These are phyloP conservation scores for Cryptococcus maquisensis DNA, from an alignment of 1,284 basidiomycete genomes.

Conservation along the genomic window DNA sequence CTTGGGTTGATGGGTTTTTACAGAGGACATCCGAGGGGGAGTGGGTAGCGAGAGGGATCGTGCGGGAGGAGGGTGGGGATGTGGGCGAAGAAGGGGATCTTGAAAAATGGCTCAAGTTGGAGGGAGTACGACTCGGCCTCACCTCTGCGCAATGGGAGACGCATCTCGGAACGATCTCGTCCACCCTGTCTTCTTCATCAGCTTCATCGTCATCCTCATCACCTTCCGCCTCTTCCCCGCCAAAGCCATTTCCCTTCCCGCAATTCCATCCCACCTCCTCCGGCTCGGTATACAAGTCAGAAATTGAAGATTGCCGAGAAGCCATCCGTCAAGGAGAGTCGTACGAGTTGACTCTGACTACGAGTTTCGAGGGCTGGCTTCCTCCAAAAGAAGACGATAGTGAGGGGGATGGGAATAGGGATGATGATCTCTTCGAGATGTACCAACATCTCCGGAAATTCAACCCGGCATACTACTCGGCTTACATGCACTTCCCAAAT, in stretches of 20 bases:
- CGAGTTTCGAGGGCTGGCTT: constrained; percentile 28
- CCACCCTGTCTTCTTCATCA: constrained; percentile 3
- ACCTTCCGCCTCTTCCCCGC: background rate
- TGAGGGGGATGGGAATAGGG: too few species aligned
- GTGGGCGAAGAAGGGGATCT: constrained; percentile 14
- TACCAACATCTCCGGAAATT: constrained; percentile 60
- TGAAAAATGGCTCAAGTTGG: constrained; percentile 31
- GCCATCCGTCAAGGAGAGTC: constrained; percentile 79
- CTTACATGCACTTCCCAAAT: constrained; percentile 65
- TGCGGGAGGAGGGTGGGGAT: constrained; percentile 4
- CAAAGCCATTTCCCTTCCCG: constrained; percentile 15
- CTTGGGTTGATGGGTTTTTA: constrained; percentile 49
- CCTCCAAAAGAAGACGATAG: too few species aligned
- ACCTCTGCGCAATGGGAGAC: constrained; percentile 18
- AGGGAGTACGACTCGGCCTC: constrained; percentile 33
- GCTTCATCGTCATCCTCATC: background rate
- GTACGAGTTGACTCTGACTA: constrained; percentile 95
- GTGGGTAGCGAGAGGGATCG: constrained; percentile 51
- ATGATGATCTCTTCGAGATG: constrained; percentile 31
- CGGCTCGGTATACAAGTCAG: constrained; percentile 59
- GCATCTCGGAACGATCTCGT: constrained; percentile 8
- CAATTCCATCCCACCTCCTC: constrained; percentile 41
- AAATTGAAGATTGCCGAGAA: constrained; percentile 70
- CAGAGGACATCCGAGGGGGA: constrained; percentile 41
- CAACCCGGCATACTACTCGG: constrained; percentile 90